Conservation (phyloP, 345 rosid species). For the Eucalyptus shirleyi region DNA sequence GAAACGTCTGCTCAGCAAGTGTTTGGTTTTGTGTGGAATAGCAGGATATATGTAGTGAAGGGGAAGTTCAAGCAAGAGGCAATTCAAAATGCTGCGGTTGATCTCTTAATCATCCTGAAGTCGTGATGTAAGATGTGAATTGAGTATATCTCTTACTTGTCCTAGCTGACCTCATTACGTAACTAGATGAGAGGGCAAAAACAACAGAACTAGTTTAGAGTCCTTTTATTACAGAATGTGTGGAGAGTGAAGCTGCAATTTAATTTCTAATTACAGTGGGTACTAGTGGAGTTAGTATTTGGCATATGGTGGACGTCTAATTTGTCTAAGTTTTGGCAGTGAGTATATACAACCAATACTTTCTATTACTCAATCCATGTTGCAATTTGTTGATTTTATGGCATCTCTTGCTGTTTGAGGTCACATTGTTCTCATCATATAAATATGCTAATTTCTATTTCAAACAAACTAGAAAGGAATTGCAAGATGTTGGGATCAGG, state of each 20-base stretch:
- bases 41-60: background rate
- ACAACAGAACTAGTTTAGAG: no score
- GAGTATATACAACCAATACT: no score
- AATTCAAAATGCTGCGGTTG: background rate
- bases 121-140: background rate
- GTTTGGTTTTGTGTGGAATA: background rate
- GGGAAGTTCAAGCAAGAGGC: background rate
- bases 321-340: no score
- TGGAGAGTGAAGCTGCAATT: no score
- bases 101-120: background rate
- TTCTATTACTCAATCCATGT: no score
- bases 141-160: background rate
- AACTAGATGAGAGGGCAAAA: rapidly evolving
- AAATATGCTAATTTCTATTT: background rate
- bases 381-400: no score
- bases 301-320: no score
- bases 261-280: no score
- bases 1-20: background rate
- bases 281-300: background rate
- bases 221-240: no score
- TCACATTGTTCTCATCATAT: background rate
- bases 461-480: no score
- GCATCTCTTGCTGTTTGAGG: no score
- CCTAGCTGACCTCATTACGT: background rate
- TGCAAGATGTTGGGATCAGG: no score